Conservation (phyloP, 83 land plant species). For the Thuja plicata region DNA sequence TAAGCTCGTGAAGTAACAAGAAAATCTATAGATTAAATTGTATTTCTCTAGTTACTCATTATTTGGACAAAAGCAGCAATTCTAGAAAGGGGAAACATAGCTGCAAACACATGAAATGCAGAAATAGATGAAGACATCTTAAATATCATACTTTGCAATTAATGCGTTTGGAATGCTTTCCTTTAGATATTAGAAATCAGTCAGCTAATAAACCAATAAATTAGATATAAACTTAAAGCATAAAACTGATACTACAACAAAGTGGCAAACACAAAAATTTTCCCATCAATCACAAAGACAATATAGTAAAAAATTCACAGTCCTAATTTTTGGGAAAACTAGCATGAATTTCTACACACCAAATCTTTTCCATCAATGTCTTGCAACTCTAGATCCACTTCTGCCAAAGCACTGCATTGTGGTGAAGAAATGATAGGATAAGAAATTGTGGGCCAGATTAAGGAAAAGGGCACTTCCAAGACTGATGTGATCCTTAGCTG, state of each 20-base stretch:
- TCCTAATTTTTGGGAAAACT: no score
- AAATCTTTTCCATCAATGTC: slow-evolving; percentile 56
- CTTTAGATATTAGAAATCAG: not conserved
- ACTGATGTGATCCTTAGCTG: no score
- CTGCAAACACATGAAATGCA: not conserved
- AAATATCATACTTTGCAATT: not conserved
- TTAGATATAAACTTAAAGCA: no score
- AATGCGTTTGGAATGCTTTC: not conserved
- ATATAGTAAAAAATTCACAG: no score
- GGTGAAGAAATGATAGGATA: not conserved
- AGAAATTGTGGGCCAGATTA: slow-evolving; percentile 57
- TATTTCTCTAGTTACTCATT: not conserved
- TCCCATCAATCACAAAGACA: no score
- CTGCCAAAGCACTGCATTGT: slow-evolving; percentile 8
- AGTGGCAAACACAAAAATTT: no score
- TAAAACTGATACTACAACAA: no score
- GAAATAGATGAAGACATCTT: not conserved
- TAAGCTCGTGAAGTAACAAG: not conserved
- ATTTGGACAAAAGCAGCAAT: not conserved
- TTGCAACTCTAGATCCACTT: slow-evolving; percentile 41
- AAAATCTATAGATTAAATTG: not conserved
- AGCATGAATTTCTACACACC: slow-evolving; percentile 51
- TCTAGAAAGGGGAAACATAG: not conserved
- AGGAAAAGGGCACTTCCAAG: slow-evolving; percentile 28
- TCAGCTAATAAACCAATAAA: no score